Evolutionary conservation across 202 grass and related monocot species (phyloP).

Genomic region (Cymbopogon flexuosus): DNA sequence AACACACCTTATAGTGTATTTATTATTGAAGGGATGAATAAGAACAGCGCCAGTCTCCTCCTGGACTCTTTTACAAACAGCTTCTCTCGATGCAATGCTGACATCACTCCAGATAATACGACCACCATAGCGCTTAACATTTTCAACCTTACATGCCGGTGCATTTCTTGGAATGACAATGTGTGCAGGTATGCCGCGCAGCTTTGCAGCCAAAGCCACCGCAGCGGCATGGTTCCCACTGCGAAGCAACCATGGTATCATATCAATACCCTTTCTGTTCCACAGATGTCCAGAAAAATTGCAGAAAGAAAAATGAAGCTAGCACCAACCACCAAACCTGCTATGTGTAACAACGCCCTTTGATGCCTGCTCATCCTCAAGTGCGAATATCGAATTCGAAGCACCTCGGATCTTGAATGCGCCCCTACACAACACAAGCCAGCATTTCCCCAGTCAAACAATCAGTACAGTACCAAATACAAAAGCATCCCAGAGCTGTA

Average conservation of each 20-base stretch:
- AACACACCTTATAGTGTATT: conserved; percentile 67
- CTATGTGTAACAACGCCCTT: conserved; percentile 94
- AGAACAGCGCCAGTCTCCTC: conserved; percentile 85
- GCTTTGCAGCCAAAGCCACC: conserved; percentile 73
- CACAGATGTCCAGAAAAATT: background rate
- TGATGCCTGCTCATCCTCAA: conserved; percentile 55
- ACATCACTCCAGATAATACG: conserved; percentile 70
- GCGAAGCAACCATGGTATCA: conserved; percentile 15
- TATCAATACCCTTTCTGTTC: background rate
- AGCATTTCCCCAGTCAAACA: background rate
- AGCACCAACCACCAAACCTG: conserved; percentile 52
- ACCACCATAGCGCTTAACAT: conserved; percentile 75
- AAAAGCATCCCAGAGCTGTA: background rate
- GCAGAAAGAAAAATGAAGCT: background rate
- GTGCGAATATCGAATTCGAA: conserved; percentile 88
- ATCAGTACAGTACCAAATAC: background rate
- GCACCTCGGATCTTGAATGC: conserved; percentile 92
- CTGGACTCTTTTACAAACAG: conserved; percentile 54
- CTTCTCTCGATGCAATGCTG: conserved; percentile 72
- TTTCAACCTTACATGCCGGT: conserved; percentile 82
- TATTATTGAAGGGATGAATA: conserved; percentile 89
- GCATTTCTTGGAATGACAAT: conserved; percentile 79
- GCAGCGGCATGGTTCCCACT: conserved; percentile 96
- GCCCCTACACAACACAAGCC: conserved; percentile 36
- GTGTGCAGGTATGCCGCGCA: conserved; percentile 82